Base-by-base conservation (phyloP, 257 asterid genomes). In the Ocimum tenuiflorum region DNA sequence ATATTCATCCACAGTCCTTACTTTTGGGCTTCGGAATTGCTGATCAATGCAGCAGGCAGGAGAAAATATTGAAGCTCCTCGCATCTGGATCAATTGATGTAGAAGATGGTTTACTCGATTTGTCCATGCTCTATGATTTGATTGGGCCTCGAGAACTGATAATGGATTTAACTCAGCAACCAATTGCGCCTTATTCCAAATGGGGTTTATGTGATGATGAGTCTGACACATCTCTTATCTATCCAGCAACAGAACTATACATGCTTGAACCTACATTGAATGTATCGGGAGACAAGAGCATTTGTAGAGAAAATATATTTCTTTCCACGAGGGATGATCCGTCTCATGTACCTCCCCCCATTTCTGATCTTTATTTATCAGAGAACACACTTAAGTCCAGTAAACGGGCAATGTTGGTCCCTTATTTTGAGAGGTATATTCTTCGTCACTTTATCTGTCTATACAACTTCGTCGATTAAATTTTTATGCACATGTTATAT, bases 371-470 rank as follows among this genome's bases (percentile, higher is more conserved):
- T 36, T 59, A 69, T 74, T 67, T 69, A 18, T 49, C 80, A 15
- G 83, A 73, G 73, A 73, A 57, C 73, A 39, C 88, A 13, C 71
- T 23, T 20, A 81, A 81, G 43, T 73, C 78, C 42, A 73, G 74
- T 59, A 82, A 75, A 72, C 88, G 67, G 51, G 33, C 95, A 23
- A 64, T 88, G 91, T 71, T 94, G 75, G 97, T 94, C 70, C 99
- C 99, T 13, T 88, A 74, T 78, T 94, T 94, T 42, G 94, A 88
- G 79, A 83, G 99, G 99, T 90, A 80, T 60, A 19, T 65, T 39
- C 11, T 60, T 73, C 55, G 22, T 57, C 36, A 9, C 49, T 38
- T 9, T 53, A 15, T 46, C n/a, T n/a, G n/a, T n/a, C n/a, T n/a
- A n/a, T n/a, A n/a, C n/a, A n/a, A n/a, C n/a, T n/a, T n/a, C n/a